Base-by-base conservation (phyloP, 768 basidiomycete genomes). In the Boletus pseudo-olivaceus region DNA sequence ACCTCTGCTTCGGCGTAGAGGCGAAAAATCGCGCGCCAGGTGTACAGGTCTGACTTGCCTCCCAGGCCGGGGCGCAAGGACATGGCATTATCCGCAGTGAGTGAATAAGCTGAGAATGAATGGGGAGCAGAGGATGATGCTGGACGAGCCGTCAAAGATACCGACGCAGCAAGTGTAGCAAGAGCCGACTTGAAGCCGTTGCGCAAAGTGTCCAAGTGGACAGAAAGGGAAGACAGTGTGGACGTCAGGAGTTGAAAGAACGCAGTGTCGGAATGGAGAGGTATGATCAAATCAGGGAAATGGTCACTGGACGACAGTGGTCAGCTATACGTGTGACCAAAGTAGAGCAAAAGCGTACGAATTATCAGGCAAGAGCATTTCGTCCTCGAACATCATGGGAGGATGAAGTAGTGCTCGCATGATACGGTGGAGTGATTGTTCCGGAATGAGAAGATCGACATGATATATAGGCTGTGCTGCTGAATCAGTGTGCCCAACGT, bases 11-110 rank as follows among this genome's bases (percentile, higher is more conserved):
- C 93, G 45, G 88, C 77, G 69, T 96, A 97, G 3, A 95, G 71
- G 54, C 85, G 84, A 64, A 98, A 96, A 29, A 97, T 86, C 70
- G 92, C 85, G 23, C 95, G 76, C 95, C 95, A 97, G 7, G 83
- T 78, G 66, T 90, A 93, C 8, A 98, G 71, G 61, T 98, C 94
- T 11, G 71, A 54, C 65, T 72, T 56, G 39, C 70, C 51, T 58
- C 71, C 60, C 17, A 42, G 23, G 60, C 61, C 1, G 75, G 78
- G 65, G 80, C 78, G 8, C 75, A 75, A 12, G 75, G 75, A 53
- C 20, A 27, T 41, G 3, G 50, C 50, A 33, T 70, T 69, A 33
- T 29, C 14, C 20, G 51, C 46, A 1, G 57, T 39, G 33, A 55
- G 43, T 2, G 75, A 74, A 53, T 75, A 66, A 5, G 72, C 60